Conservation (phyloP, 305 asterid species). For the Solanum hybrid region DNA sequence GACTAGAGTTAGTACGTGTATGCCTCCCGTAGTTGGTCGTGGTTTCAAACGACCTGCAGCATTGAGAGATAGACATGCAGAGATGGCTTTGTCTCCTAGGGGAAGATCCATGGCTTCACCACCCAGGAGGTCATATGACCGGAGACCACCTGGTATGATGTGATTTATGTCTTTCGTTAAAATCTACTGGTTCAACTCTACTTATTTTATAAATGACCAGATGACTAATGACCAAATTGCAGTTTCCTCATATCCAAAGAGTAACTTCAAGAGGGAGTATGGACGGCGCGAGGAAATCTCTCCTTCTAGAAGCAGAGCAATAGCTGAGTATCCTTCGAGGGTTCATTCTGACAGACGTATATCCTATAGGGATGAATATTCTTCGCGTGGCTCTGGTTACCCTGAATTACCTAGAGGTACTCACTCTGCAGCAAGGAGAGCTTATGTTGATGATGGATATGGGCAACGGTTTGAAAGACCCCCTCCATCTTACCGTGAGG, state of each 20-base stretch:
- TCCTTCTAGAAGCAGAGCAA: constrained; percentile 68
- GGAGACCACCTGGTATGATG: constrained; percentile 84
- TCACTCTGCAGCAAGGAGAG: constrained; percentile 59
- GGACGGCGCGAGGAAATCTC: constrained; percentile 66
- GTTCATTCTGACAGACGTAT: constrained; percentile 56
- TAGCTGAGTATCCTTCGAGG: constrained; percentile 53
- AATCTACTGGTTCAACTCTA: not conserved
- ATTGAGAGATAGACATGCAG: constrained; percentile 66
- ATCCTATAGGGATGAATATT: constrained; percentile 70
- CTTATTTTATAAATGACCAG: not conserved
- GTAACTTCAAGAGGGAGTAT: constrained; percentile 65
- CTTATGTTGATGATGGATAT: constrained; percentile 77
- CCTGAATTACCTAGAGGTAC: constrained; percentile 68
- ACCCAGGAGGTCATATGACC: constrained; percentile 67
- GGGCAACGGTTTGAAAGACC: constrained; percentile 84
- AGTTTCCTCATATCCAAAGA: constrained; percentile 71
- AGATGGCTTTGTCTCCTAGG: constrained; percentile 59
- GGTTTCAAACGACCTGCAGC: constrained; percentile 53
- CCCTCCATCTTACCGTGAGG: constrained; percentile 73
- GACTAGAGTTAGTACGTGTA: constrained; percentile 43
- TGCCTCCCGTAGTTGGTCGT: constrained; percentile 58
- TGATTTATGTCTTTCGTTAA: not conserved
- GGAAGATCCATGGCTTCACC: constrained; percentile 61
- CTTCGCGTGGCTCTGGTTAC: constrained; percentile 69
- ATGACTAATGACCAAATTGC: constrained; percentile 10